A percentile compares a stretch with the other conserved stretches of the same genome.
Conservation (phyloP, 139 green algal genomes). For the Mesotaenium endlicherianum region DNA sequence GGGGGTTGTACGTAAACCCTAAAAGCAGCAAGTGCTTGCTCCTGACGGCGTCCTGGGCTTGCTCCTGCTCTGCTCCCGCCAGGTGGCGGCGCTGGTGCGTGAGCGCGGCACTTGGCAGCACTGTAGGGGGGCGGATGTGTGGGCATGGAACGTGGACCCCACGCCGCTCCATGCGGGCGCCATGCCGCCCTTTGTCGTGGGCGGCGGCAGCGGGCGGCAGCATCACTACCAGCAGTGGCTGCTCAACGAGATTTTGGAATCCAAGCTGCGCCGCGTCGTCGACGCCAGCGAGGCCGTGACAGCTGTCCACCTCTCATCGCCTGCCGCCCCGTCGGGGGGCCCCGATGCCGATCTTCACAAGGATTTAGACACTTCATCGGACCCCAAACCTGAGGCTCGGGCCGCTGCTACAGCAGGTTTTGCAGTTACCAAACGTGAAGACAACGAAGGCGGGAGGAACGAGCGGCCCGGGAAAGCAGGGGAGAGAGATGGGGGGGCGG, state of each 20-base stretch:
- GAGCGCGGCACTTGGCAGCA: background rate
- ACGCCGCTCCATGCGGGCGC: conserved; percentile 12
- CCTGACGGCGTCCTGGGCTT: too few relatives aligned
- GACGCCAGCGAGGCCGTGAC: conserved; percentile 31
- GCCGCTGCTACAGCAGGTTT: too few relatives aligned
- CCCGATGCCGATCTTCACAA: background rate
- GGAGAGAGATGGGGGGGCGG: background rate
- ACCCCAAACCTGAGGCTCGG: background rate
- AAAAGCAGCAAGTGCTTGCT: too few relatives aligned
- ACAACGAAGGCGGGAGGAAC: too few relatives aligned
- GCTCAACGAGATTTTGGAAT: conserved; percentile 19
- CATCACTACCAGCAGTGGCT: conserved; percentile 10
- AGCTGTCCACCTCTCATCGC: conserved; percentile 10
- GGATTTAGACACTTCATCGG: too few relatives aligned
- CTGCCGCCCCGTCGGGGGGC: background rate
- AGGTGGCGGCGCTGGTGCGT: conserved; percentile 2
- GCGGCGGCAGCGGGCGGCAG: background rate
- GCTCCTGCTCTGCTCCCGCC: too few relatives aligned
- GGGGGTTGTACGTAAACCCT: too few relatives aligned
- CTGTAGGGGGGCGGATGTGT: background rate
- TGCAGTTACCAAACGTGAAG: background rate
- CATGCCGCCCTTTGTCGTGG: conserved; percentile 17
- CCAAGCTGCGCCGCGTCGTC: conserved; percentile 22
- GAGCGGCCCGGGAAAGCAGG: background rate
- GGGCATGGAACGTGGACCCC: conserved; percentile 8